Evolutionary conservation across 805 yeast genomes (phyloP), one percentile per base, ranked within the genome.

Genomic region (Ogataea populi-albae): DNA sequence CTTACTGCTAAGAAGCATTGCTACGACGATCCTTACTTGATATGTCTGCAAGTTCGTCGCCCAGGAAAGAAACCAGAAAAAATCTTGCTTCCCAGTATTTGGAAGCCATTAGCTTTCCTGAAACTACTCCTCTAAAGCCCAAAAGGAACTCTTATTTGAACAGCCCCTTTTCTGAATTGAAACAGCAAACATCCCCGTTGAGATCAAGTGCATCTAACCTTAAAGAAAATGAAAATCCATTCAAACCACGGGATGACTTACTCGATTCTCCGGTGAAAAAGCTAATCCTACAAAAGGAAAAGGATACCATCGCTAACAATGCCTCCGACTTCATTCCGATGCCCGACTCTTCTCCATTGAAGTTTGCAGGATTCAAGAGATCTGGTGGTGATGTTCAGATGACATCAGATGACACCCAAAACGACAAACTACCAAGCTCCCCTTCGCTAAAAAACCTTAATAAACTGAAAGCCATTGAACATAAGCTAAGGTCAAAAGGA

Each of bases 371-470:
- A 6, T 44, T 47, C 38, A 38, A 28, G 31, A 35, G 40, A 30
- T 29, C 38, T 21, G 35, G 37, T 17, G 28, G 21, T 22, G 34
- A 26, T 18, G 19, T 28, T 11, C 23, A 37, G 31, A n/a, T n/a
- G n/a, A n/a, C n/a, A n/a, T n/a, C n/a, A n/a, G n/a, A n/a, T n/a
- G n/a, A n/a, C n/a, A 30, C 40, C 14, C 32, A 38, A 32, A 47
- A 53, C 4, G 34, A 52, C 7, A 54, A 43, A 1, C 54, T 62
- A 54, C 51, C 65, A 1, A 54, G 50, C 17, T 63, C 66, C 1
- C 68, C 68, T 1, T 61, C 66, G 9, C 36, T 57, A 46, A 62
- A 63, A 34, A 61, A 60, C 30, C 40, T 61, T 32, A 55, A 54
- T 40, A 61, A 59, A 28, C 40, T 60, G 37, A 51, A 49, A 30